phyloP scores from a whole-genome alignment of 2,329 filamentous ascomycete species.

The Cadophora malorum region DNA sequence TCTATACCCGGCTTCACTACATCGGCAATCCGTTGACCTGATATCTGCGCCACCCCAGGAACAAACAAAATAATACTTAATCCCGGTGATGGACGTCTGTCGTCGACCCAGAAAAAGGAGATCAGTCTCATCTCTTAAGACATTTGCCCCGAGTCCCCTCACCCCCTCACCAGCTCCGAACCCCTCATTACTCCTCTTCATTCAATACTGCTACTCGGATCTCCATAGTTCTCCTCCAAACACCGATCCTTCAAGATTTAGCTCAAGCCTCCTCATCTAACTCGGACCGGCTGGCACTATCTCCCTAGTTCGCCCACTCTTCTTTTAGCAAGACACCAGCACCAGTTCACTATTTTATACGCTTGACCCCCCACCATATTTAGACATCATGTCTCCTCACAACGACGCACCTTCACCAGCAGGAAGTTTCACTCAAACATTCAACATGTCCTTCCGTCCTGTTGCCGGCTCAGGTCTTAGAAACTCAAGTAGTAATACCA shows the following conservation, averaged over 20 bases:
- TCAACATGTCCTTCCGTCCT: constrained; percentile 47
- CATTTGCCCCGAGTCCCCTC: constrained; percentile 12
- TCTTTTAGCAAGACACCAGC: constrained; percentile 10
- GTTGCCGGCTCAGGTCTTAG: constrained; percentile 34
- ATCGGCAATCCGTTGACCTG: constrained; percentile 18
- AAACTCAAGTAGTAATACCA: constrained; percentile 36
- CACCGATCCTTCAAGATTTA: not conserved
- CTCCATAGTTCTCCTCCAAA: constrained; percentile 16
- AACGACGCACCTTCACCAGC: constrained; percentile 55
- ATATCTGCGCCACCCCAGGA: constrained; percentile 36
- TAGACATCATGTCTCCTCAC: constrained; percentile 52
- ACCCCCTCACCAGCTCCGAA: constrained; percentile 1
- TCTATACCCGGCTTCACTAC: constrained; percentile 12
- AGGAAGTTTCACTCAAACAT: constrained; percentile 52
- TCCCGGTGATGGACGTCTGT: constrained; percentile 18
- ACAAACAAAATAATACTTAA: constrained; percentile 36
- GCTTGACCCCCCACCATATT: constrained; percentile 11
- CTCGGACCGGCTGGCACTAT: constrained; percentile 13
- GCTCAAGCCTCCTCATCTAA: constrained; percentile 17
- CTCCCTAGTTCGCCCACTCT: constrained; percentile 15
- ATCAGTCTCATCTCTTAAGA: constrained; percentile 19
- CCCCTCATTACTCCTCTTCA: constrained; percentile 1
- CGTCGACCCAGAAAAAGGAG: constrained; percentile 15
- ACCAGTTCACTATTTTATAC: constrained; percentile 21
- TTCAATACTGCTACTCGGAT: constrained; percentile 18